phyloP scores from a whole-genome alignment of 352 stramenopile species.

The Sclerospora graminicola region DNA sequence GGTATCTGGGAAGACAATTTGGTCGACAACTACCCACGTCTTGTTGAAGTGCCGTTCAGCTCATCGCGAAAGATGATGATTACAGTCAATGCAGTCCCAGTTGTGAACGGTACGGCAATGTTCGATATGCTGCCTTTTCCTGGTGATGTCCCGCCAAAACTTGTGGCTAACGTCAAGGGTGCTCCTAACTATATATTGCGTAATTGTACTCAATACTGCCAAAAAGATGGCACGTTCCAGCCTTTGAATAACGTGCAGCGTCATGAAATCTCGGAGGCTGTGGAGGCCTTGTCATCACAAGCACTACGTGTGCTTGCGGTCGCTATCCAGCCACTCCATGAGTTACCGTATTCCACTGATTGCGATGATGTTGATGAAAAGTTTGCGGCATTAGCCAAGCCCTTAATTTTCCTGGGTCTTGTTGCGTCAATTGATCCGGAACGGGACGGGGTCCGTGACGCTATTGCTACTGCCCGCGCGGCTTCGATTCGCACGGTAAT shows the following conservation, averaged over 20 bases:
- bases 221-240: constrained; percentile 38
- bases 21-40: constrained; percentile 46
- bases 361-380: constrained; percentile 61
- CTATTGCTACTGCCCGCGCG: constrained; percentile 29
- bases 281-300: constrained; percentile 61
- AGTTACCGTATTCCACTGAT: constrained; percentile 33
- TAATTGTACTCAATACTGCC: constrained; percentile 50
- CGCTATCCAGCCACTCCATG: constrained; percentile 58
- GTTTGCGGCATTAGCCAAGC: constrained; percentile 48
- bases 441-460: constrained; percentile 46
- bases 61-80: constrained; percentile 94
- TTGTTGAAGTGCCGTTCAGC: constrained; percentile 90
- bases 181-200: constrained; percentile 62
- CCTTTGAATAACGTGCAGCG: constrained; percentile 30
- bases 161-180: constrained; percentile 52
- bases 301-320: constrained; percentile 86
- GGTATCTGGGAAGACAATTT: constrained; percentile 49
- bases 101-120: constrained; percentile 15
- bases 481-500: constrained; percentile 80
- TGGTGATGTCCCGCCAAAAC: constrained; percentile 26
- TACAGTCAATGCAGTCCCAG: constrained; percentile 47
- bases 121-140: constrained; percentile 31
- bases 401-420: constrained; percentile 88
- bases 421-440: constrained; percentile 87
- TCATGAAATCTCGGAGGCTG: constrained; percentile 39